These are phyloP conservation scores for Monilinia fructicola DNA, from an alignment of 2,329 filamentous ascomycete species.

Conservation along the genomic window DNA sequence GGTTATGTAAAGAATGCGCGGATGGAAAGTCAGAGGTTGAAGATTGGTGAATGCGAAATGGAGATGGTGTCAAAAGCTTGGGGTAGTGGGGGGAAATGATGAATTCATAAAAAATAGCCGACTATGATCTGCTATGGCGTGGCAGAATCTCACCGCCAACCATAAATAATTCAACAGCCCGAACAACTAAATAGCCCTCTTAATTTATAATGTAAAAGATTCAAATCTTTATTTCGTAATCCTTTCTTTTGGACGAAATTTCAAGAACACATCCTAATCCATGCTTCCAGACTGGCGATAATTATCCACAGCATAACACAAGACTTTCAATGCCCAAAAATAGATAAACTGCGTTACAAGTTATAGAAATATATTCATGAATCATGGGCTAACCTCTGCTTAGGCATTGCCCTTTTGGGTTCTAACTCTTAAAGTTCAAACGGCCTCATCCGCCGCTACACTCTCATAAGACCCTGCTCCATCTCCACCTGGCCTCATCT, in stretches of 20 bases:
- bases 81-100: constrained; percentile 19
- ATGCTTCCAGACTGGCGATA: no score
- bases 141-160: constrained; percentile 18
- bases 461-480: constrained; percentile 36
- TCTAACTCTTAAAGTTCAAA: constrained; percentile 27
- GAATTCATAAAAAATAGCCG: constrained; percentile 18
- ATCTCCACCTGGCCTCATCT: constrained; percentile 29
- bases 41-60: neutral
- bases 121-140: neutral
- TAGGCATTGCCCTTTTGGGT: neutral
- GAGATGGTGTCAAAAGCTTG: constrained; percentile 24
- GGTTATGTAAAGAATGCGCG: neutral
- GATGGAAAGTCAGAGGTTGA: neutral
- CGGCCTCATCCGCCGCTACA: constrained; percentile 36
- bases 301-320: no score
- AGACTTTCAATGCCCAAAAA: no score
- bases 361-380: constrained; percentile 6
- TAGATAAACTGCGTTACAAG: neutral
- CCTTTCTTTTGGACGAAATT: no score
- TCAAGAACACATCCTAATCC: no score
- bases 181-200: no score
- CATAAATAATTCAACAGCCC: no score
- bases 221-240: no score
- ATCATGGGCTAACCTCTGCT: neutral
- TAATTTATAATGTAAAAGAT: no score